Conservation (phyloP, 106 monocot species). For the Iris macrosiphon region DNA sequence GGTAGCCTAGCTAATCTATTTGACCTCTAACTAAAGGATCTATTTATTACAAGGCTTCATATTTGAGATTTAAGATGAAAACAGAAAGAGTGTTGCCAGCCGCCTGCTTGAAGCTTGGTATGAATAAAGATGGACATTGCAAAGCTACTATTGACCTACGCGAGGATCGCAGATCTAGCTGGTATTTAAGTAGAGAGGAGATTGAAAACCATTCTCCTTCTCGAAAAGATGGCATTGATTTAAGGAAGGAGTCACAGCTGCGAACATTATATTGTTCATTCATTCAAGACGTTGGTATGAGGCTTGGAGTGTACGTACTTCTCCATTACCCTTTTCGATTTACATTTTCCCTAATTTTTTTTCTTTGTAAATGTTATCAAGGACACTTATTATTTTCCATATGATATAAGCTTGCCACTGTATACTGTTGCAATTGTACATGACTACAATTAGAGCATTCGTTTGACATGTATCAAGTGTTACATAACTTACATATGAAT, state of each 20-base stretch:
- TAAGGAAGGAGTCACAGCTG: conserved; percentile 41
- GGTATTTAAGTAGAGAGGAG: conserved; percentile 51
- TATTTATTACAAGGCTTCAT: neutral
- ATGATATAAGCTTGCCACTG: neutral
- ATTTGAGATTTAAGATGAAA: neutral
- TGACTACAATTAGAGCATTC: neutral
- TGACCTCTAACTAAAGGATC: neutral
- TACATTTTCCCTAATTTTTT: neutral
- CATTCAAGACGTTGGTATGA: conserved; percentile 57
- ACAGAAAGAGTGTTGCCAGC: conserved; percentile 5
- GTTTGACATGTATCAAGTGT: neutral
- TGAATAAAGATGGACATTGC: neutral
- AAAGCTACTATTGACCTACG: neutral
- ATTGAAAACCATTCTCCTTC: conserved; percentile 64
- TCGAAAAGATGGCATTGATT: conserved; percentile 63
- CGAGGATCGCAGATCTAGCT: conserved; percentile 16
- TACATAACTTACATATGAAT: too few species aligned
- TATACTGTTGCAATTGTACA: neutral
- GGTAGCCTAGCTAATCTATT: neutral
- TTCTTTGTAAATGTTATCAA: neutral
- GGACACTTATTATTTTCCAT: neutral
- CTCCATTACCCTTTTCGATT: neutral
- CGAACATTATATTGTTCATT: conserved; percentile 55
- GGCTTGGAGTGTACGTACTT: conserved; percentile 54
- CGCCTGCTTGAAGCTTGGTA: neutral